Evolutionary conservation across 495 filamentous ascomycete genomes (phyloP), one percentile per base, ranked within the genome.

Genomic region (Lasiosphaeria hispida): DNA sequence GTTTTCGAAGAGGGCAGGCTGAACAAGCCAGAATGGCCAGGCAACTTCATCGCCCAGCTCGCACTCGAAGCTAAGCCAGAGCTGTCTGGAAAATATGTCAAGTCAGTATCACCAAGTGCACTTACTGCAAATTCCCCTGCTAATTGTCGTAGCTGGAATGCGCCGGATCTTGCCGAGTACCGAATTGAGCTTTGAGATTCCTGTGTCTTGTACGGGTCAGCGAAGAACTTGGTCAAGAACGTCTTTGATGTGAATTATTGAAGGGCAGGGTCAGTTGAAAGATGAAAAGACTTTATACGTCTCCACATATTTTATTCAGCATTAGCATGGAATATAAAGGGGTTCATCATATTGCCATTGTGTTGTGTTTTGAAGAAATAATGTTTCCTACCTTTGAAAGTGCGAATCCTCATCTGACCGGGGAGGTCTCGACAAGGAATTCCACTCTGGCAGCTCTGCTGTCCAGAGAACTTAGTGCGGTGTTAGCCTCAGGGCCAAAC

Each of bases 201-300:
- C 17, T 45, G 42, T 43, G 23, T 42, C 41, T 17, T 48, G 48
- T 40, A 44, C 42, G 38, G 23, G 51, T 62, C 38, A 69, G 60
- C 37, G 53, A 35, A 48, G 42, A 59, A 66, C 33, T 55, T 48
- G 36, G 15, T 44, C 39, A 55, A 38, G 53, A 19, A 17, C 11
- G 30, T 13, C 15, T 41, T 57, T 1, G 48, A 43, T 59, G 35
- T 23, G 23, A 47, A 37, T 17, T 11, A 14, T 39, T 61, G 40
- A 61, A 54, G 52, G 44, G 53, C 40, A 51, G 53, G 69, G 54
- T 96, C 91, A 96, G 91, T 78, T 81, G 90, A 94, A 92, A 94
- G 90, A 93, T 94, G 91, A 95, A 95, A 95, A 94, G 87, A 75
- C 83, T 87, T 77, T 83, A 82, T 80, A 78, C 73, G 76, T 79